These are phyloP conservation scores for Neurospora tetraspora DNA, from an alignment of 495 filamentous ascomycete genomes.

Conservation along the genomic window DNA sequence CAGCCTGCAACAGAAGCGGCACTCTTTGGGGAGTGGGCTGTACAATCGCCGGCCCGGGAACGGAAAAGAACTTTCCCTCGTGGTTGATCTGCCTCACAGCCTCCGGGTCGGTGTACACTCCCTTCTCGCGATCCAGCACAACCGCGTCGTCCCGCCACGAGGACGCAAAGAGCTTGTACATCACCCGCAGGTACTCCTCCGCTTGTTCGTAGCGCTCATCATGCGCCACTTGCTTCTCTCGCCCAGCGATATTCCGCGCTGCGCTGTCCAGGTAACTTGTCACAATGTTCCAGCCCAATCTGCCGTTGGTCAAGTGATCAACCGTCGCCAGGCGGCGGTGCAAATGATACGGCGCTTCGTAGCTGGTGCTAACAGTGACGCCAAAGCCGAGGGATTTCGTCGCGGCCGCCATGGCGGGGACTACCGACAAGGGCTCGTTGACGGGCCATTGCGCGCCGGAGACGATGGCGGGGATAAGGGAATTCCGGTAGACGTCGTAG, in stretches of 20 bases:
- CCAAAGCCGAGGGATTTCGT: slow-evolving; percentile 56
- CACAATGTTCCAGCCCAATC: slow-evolving; percentile 40
- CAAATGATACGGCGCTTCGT: slow-evolving; percentile 61
- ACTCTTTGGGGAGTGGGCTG: slow-evolving; percentile 58
- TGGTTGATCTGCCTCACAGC: slow-evolving; percentile 57
- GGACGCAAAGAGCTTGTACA: slow-evolving; percentile 61
- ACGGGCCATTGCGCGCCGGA: slow-evolving; percentile 62
- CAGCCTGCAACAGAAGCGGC: slow-evolving; percentile 55
- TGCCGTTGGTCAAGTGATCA: slow-evolving; percentile 58
- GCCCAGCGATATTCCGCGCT: slow-evolving; percentile 48
- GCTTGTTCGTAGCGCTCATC: slow-evolving; percentile 58
- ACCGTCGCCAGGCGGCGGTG: slow-evolving; percentile 54
- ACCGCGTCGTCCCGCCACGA: slow-evolving; percentile 63
- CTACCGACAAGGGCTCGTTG: slow-evolving; percentile 38
- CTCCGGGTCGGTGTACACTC: slow-evolving; percentile 50
- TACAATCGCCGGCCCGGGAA: slow-evolving; percentile 55
- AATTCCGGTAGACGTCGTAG: slow-evolving; percentile 56
- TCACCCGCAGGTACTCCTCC: slow-evolving; percentile 57
- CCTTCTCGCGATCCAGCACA: slow-evolving; percentile 40
- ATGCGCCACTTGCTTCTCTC: slow-evolving; percentile 45
- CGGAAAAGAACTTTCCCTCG: slow-evolving; percentile 52
- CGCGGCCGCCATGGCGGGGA: slow-evolving; percentile 38
- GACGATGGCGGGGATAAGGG: slow-evolving; percentile 46
- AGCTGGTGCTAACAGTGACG: slow-evolving; percentile 56
- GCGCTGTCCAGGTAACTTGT: slow-evolving; percentile 60